phyloP scores from a whole-genome alignment of 768 basidiomycete species.

The Rhodocollybia butyracea region DNA sequence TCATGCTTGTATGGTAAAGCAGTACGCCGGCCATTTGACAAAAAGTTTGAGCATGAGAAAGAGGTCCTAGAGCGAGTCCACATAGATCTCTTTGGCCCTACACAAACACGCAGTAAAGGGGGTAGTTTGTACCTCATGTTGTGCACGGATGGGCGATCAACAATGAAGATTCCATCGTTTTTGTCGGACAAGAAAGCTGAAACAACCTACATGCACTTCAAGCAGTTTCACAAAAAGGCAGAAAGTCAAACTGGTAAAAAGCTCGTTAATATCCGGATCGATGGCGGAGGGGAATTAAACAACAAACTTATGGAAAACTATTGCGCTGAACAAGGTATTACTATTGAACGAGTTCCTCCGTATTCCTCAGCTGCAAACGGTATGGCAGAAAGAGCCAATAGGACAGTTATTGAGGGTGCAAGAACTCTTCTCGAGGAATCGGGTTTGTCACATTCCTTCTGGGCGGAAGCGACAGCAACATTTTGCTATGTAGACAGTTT shows the following conservation, averaged over 20 bases:
- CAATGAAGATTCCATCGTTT: background rate
- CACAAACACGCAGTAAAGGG: background rate
- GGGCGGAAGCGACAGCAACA: background rate
- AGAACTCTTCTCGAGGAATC: background rate
- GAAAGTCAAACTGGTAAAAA: too few relatives aligned
- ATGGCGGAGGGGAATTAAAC: too few relatives aligned
- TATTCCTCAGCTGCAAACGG: background rate
- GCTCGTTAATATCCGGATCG: too few relatives aligned
- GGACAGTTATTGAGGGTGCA: background rate
- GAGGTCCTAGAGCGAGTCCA: background rate
- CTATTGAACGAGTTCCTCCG: background rate
- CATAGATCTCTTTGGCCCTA: background rate
- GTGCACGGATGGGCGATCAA: background rate
- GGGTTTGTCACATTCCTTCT: too few relatives aligned
- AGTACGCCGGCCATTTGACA: too few relatives aligned
- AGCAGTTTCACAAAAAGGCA: background rate
- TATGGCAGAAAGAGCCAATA: background rate
- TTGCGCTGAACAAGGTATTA: background rate
- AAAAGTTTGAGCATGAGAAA: background rate
- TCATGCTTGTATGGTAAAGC: background rate
- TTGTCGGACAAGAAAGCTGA: background rate
- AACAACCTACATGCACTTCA: background rate
- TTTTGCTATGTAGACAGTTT: background rate
- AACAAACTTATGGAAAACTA: too few relatives aligned
- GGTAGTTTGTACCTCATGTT: background rate